A percentile compares a stretch with the other conserved stretches of the same genome.
Evolutionary conservation across 192 early-diverging fungal species (phyloP).

Genomic region (Rhizophagus sp.): DNA sequence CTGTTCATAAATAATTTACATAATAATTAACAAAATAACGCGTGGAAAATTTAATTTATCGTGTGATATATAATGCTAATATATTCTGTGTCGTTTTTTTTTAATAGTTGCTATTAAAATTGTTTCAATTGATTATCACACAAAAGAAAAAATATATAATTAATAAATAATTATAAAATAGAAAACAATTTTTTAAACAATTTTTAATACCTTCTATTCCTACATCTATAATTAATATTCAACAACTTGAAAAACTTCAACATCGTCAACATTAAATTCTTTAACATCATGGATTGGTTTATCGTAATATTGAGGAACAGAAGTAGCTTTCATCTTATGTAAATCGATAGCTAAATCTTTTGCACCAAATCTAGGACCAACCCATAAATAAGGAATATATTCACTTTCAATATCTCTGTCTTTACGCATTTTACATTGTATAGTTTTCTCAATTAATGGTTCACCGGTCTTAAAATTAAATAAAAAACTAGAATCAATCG

Average conservation of each 20-base stretch:
- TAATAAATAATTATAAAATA: no score
- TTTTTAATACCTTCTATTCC: no score
- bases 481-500: not conserved
- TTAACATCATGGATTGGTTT: not conserved
- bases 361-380: not conserved
- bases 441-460: not conserved
- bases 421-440: not conserved
- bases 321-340: conserved; percentile 8
- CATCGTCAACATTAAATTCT: conserved; percentile 4
- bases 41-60: no score
- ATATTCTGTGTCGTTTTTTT: no score
- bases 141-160: no score
- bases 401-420: not conserved
- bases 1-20: no score
- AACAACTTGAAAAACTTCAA: not conserved
- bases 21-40: no score
- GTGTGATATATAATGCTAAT: no score
- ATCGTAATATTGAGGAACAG: not conserved
- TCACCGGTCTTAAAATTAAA: conserved; percentile 2
- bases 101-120: no score
- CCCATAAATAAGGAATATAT: not conserved
- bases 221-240: not conserved
- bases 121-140: no score
- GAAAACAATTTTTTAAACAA: no score
- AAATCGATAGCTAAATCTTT: conserved; percentile 9